phyloP scores from a whole-genome alignment of 495 filamentous ascomycete species.

The Saxophila tyrrhenica region DNA sequence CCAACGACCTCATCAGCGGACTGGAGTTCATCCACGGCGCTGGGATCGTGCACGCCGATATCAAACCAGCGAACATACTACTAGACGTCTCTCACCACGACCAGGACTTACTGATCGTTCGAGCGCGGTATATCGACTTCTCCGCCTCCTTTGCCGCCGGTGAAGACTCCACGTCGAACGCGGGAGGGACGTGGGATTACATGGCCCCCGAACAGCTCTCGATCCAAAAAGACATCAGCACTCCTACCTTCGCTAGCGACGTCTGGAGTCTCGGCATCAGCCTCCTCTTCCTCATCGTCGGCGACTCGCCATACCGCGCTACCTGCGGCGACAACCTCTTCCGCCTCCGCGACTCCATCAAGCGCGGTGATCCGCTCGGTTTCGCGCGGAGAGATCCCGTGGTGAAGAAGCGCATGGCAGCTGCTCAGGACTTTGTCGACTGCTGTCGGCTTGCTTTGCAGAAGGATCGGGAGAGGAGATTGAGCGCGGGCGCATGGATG shows the following conservation, averaged over 20 bases:
- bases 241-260: slow-evolving; percentile 34
- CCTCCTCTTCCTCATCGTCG: slow-evolving; percentile 44
- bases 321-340: slow-evolving; percentile 27
- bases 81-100: slow-evolving; percentile 24
- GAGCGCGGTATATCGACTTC: slow-evolving; percentile 47
- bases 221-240: slow-evolving; percentile 20
- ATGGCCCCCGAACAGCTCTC: slow-evolving; percentile 40
- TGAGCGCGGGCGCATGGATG: slow-evolving; percentile 6
- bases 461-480: slow-evolving; percentile 13
- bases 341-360: slow-evolving; percentile 18
- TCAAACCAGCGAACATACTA: slow-evolving; percentile 47
- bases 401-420: slow-evolving; percentile 10
- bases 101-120: slow-evolving; percentile 25
- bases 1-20: slow-evolving; percentile 38
- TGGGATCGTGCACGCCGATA: slow-evolving; percentile 44
- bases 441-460: slow-evolving; percentile 18
- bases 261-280: slow-evolving; percentile 48
- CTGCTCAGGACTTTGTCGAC: slow-evolving; percentile 19
- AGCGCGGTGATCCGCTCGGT: slow-evolving; percentile 15
- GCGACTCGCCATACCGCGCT: slow-evolving; percentile 41
- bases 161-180: slow-evolving; percentile 15
- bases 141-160: slow-evolving; percentile 41
- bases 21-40: slow-evolving; percentile 41
- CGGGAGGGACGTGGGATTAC: slow-evolving; percentile 47
- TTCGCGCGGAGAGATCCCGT: slow-evolving; percentile 13